phyloP scores from a whole-genome alignment of 176 grass and related monocot genomes.

The Carex kokanica region DNA sequence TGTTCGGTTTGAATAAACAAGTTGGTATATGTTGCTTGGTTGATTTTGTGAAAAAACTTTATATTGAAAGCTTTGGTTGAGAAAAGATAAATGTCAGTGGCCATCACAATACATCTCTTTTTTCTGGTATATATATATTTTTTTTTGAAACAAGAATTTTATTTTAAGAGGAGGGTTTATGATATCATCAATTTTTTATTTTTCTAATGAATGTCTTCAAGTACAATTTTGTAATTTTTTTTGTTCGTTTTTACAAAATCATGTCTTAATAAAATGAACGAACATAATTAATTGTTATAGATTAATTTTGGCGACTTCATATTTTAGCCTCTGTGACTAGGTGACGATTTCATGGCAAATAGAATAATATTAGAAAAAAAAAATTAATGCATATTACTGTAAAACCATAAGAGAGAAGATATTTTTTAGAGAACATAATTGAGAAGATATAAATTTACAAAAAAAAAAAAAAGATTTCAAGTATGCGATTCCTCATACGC shows the following conservation, averaged over 20 bases:
- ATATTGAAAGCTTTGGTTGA: slow-evolving; percentile 13
- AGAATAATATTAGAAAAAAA: too few species aligned
- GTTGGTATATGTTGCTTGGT: not conserved
- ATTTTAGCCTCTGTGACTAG: not conserved
- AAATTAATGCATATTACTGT: too few species aligned
- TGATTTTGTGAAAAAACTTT: not conserved
- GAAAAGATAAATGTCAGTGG: not conserved
- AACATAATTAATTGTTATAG: not conserved
- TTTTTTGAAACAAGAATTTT: not conserved
- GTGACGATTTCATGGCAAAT: too few species aligned
- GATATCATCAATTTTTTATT: not conserved
- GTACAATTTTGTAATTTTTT: not conserved
- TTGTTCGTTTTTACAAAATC: not conserved
- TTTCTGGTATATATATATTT: not conserved
- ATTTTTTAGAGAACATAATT: too few species aligned
- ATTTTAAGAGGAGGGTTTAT: not conserved
- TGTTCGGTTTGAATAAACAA: not conserved
- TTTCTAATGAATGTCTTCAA: not conserved
- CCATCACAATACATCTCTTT: not conserved
- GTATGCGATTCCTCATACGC: too few species aligned
- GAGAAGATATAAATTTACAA: too few species aligned
- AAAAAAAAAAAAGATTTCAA: too few species aligned
- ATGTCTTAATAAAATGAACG: not conserved
- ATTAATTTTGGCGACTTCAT: not conserved
- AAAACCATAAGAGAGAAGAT: too few species aligned